phyloP scores from a whole-genome alignment of 768 basidiomycete species.

The Pulveroboletus sp. region DNA sequence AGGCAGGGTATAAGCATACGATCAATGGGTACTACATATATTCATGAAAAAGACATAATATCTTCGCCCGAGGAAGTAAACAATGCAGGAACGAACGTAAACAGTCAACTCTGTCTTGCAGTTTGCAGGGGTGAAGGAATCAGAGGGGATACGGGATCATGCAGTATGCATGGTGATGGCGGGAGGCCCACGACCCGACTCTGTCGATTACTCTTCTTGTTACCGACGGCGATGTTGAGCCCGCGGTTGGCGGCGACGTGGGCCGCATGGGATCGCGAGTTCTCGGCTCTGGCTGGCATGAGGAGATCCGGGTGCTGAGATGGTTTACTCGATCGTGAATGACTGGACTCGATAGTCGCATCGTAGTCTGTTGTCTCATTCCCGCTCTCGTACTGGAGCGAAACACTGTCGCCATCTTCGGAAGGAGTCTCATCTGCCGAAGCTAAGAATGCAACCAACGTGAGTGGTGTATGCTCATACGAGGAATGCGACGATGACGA shows the following conservation, averaged over 20 bases:
- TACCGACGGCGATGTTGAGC: slow-evolving; percentile 60
- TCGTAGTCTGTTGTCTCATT: slow-evolving; percentile 67
- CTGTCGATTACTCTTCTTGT: slow-evolving; percentile 58
- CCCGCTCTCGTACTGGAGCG: slow-evolving; percentile 69
- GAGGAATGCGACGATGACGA: slow-evolving; percentile 26
- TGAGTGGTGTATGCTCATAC: slow-evolving; percentile 1
- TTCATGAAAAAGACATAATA: slow-evolving; percentile 4
- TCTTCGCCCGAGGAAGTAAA: background rate
- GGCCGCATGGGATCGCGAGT: slow-evolving; percentile 50
- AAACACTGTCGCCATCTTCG: slow-evolving; percentile 65
- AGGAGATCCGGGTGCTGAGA: slow-evolving; percentile 25
- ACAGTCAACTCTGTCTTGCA: slow-evolving; percentile 22
- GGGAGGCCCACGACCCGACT: slow-evolving; percentile 66
- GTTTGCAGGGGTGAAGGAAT: slow-evolving; percentile 20
- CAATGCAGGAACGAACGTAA: background rate
- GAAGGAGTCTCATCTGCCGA: slow-evolving; percentile 60
- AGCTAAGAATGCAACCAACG: slow-evolving; percentile 23
- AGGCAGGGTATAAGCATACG: slow-evolving; percentile 27
- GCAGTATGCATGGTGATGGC: slow-evolving; percentile 33
- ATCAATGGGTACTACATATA: slow-evolving; percentile 15
- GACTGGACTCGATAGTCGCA: slow-evolving; percentile 41
- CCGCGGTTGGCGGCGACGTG: slow-evolving; percentile 63
- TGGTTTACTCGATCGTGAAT: slow-evolving; percentile 38
- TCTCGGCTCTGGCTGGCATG: slow-evolving; percentile 18
- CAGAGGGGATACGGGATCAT: slow-evolving; percentile 12